Percentiles rank a stretch among this genome's conserved stretches.
These are phyloP conservation scores for Halophytophthora batemanensis DNA, from an alignment of 352 stramenopile genomes.

Conservation along the genomic window DNA sequence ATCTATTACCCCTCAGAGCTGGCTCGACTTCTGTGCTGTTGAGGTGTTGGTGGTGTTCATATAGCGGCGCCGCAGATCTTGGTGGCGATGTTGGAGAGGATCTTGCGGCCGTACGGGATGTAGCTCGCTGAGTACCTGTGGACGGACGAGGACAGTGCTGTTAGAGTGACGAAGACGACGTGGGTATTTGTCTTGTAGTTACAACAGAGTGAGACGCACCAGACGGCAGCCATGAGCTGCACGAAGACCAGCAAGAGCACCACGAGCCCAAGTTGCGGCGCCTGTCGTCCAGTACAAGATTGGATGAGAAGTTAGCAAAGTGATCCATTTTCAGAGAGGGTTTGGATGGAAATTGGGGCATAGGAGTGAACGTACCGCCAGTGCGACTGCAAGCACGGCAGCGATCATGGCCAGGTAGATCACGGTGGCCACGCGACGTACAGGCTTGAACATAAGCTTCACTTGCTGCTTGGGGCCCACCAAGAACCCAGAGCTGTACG, in stretches of 20 bases:
- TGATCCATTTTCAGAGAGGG: background rate
- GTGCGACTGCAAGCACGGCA: conserved; percentile 63
- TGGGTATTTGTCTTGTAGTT: background rate
- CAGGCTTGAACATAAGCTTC: conserved; percentile 87
- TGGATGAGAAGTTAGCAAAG: background rate
- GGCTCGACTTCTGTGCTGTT: conserved; percentile 12
- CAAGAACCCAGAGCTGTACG: conserved; percentile 68
- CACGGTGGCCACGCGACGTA: conserved; percentile 63
- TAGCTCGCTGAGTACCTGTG: conserved; percentile 81
- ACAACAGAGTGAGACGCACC: conserved; percentile 31
- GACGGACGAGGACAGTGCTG: background rate
- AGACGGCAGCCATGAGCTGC: conserved; percentile 71
- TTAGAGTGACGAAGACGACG: background rate
- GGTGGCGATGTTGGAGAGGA: conserved; percentile 59
- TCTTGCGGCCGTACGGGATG: conserved; percentile 82
- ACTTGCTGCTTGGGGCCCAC: conserved; percentile 77
- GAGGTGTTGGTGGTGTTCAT: conserved; percentile 13
- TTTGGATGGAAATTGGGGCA: background rate
- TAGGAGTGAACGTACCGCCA: conserved; percentile 40
- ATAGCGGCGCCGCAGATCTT: conserved; percentile 51
- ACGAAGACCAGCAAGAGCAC: conserved; percentile 78
- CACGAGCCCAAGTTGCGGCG: conserved; percentile 60
- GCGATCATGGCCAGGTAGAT: conserved; percentile 82
- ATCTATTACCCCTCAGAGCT: conserved; percentile 23
- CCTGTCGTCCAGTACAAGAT: conserved; percentile 23